Evolutionary conservation across 805 yeast genomes (phyloP).

Genomic region (Isabelozyma rhagii): DNA sequence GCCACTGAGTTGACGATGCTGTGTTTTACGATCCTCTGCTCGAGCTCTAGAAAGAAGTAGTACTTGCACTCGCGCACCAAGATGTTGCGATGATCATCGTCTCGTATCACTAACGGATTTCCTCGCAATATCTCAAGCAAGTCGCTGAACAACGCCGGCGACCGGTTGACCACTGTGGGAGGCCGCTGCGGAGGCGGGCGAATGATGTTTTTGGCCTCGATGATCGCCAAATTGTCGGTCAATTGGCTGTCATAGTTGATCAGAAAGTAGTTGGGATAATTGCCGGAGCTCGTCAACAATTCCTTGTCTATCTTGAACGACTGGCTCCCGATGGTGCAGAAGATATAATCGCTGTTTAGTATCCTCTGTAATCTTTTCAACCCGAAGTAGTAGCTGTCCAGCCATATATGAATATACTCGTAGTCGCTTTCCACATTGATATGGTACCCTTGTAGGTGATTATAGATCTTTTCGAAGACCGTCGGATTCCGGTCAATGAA

Average conservation of each 20-base stretch:
- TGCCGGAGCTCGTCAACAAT: slow-evolving; percentile 58
- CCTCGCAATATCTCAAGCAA: slow-evolving; percentile 58
- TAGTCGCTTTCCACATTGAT: slow-evolving; percentile 57
- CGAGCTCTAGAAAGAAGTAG: slow-evolving; percentile 72
- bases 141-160: slow-evolving; percentile 52
- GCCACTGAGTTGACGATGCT: slow-evolving; percentile 45
- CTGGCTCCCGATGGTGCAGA: slow-evolving; percentile 55
- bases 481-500: slow-evolving; percentile 73
- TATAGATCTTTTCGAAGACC: slow-evolving; percentile 62
- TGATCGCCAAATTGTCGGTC: slow-evolving; percentile 39
- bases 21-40: slow-evolving; percentile 62
- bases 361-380: slow-evolving; percentile 52
- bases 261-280: slow-evolving; percentile 74
- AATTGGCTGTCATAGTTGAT: slow-evolving; percentile 54
- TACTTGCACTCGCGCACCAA: slow-evolving; percentile 71
- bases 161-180: slow-evolving; percentile 48
- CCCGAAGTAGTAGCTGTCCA: slow-evolving; percentile 72
- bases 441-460: slow-evolving; percentile 80
- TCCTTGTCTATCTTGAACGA: slow-evolving; percentile 58
- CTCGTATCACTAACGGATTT: slow-evolving; percentile 41
- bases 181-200: slow-evolving; percentile 81
- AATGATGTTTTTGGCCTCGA: slow-evolving; percentile 43
- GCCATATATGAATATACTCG: slow-evolving; percentile 57
- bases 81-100: slow-evolving; percentile 53
- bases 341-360: slow-evolving; percentile 52